Conservation (phyloP, 768 basidiomycete species). For the Tulasnella calospora region DNA sequence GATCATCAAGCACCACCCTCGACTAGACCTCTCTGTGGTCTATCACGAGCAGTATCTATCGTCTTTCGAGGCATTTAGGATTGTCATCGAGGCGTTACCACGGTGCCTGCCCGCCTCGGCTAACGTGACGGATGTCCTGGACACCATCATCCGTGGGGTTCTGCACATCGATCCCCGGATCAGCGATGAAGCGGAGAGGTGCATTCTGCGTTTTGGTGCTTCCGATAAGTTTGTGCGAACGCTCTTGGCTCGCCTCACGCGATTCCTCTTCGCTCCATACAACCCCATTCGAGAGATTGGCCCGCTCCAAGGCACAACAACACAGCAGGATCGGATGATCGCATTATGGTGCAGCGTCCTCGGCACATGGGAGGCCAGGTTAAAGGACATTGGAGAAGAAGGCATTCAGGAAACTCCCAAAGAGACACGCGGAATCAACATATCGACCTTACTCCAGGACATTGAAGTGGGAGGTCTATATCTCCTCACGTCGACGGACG, state of each 20-base stretch:
- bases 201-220: conserved; percentile 67
- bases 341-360: conserved; percentile 70
- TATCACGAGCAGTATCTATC: conserved; percentile 59
- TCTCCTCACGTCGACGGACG: conserved; percentile 50
- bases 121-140: conserved; percentile 56
- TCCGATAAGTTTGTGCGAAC: conserved; percentile 51
- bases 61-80: conserved; percentile 65
- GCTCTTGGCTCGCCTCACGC: conserved; percentile 60
- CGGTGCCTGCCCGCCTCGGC: conserved; percentile 60
- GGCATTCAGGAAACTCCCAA: conserved; percentile 34
- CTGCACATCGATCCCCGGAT: conserved; percentile 77
- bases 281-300: conserved; percentile 23
- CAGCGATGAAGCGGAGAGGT: conserved; percentile 59
- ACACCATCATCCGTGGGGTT: conserved; percentile 76
- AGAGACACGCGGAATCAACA: conserved; percentile 39
- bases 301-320: conserved; percentile 9
- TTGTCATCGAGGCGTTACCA: conserved; percentile 80
- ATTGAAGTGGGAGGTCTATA: conserved; percentile 72
- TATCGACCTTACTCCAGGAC: conserved; percentile 47
- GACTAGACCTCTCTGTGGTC: conserved; percentile 49
- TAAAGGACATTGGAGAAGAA: conserved; percentile 23
- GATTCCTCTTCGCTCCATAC: conserved; percentile 66
- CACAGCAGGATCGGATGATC: conserved; percentile 61
- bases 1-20: conserved; percentile 62
- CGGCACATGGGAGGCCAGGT: conserved; percentile 54